Evolutionary conservation across 2,329 filamentous ascomycete genomes (phyloP).

Genomic region (Metarhizium guizhouense): DNA sequence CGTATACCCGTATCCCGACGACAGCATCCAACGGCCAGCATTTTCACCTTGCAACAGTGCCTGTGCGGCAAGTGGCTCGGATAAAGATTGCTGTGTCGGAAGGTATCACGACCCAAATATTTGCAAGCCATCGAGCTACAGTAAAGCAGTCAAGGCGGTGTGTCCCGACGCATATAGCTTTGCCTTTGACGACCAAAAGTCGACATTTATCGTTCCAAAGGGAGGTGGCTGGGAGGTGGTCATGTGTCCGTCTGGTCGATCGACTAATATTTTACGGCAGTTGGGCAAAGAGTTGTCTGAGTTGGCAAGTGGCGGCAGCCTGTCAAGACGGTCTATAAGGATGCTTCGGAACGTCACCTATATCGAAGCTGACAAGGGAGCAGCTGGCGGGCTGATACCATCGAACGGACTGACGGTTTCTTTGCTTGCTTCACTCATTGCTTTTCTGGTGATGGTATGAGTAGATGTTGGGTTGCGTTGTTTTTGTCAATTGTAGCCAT

Average conservation of each 20-base stretch:
- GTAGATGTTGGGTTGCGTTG: not conserved
- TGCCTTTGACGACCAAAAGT: conserved; percentile 51
- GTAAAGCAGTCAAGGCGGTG: conserved; percentile 58
- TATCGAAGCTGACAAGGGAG: conserved; percentile 21
- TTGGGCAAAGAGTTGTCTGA: conserved; percentile 40
- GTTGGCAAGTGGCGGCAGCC: conserved; percentile 32
- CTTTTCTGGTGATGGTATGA: conserved; percentile 2
- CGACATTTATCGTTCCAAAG: conserved; percentile 52
- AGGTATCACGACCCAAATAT: conserved; percentile 51
- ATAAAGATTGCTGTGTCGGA: conserved; percentile 69
- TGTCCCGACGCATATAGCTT: conserved; percentile 83
- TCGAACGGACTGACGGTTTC: conserved; percentile 6
- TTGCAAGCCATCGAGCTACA: conserved; percentile 62
- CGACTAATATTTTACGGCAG: conserved; percentile 48
- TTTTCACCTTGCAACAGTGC: conserved; percentile 75
- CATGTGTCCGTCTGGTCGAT: conserved; percentile 60
- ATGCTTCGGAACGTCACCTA: conserved; percentile 25
- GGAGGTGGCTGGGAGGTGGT: conserved; percentile 72
- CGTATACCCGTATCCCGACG: conserved; percentile 73
- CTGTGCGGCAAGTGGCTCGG: conserved; percentile 58
- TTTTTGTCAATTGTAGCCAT: not conserved
- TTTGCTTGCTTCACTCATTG: conserved; percentile 2
- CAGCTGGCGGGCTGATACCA: conserved; percentile 13
- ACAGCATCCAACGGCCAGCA: conserved; percentile 56
- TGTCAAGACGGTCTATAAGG: conserved; percentile 24